Base-by-base conservation (phyloP, 768 basidiomycete genomes). In the Leccinum aurantiacum region DNA sequence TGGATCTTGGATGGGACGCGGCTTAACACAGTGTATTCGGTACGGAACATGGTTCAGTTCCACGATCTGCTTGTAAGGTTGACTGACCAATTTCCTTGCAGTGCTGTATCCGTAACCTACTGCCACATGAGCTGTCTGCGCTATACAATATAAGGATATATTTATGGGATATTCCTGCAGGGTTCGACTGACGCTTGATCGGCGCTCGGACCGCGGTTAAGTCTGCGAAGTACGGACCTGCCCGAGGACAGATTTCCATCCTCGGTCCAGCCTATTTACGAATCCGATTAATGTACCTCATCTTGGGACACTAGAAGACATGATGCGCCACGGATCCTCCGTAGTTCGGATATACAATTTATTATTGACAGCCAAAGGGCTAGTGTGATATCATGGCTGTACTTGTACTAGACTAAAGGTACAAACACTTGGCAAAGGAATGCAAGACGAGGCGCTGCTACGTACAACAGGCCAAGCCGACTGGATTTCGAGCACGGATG, bases 1-100 rank as follows among this genome's bases (percentile, higher is more conserved):
- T 67, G 48, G 61, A 65, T 65, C 57, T 63, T 66, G 64, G 57
- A 61, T 53, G 60, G 67, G 69, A 66, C 62, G 63, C 59, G 53
- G 56, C 57, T 53, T 63, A 56, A 64, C 37, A 62, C 76, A 74
- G 62, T 74, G 74, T 79, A 79, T 71, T 73, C 68, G 75, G 78
- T 78, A 65, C 64, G 77, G 58, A 52, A 56, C 64, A 44, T 52
- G 25, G 17, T 53, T 60, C 47, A 48, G 49, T 54, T 50, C 46
- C 52, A 53, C 47, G 54, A 60, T 57, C 53, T 57, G 24, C 1
- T 54, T 71, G 68, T 75, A 69, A 68, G 64, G 35, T 53, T 70
- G 68, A 69, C 76, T 78, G 65, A 78, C 62, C 46, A 29, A 33
- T 27, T 22, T 25, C 53, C 60, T 58, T 66, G 54, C 66, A 70